Evolutionary conservation across 495 filamentous ascomycete genomes (phyloP), one percentile per base, ranked within the genome.

Genomic region (Hypoxylon fuscum): DNA sequence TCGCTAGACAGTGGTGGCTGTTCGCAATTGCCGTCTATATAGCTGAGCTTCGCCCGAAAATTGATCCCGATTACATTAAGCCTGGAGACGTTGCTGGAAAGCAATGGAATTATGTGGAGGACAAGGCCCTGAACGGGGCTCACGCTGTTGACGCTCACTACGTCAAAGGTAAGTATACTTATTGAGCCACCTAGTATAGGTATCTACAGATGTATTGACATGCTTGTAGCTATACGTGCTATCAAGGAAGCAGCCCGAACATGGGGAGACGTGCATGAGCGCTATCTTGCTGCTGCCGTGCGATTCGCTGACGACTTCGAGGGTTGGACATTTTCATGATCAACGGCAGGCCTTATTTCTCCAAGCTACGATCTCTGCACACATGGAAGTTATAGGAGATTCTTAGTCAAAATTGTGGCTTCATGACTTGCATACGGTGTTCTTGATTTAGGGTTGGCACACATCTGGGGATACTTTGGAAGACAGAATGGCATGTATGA

Each of bases 1-100:
- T 98, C 14, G 82, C 96, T 6, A 81, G 86, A 14, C 88, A 94
- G 68, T 96, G 96, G 90, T 97, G 91, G 93, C 75, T 98, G 3
- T 80, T 96, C 35, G 87, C 88, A 0, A 68, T 97, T 23, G 79
- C 87, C 0, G 84, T 92, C 1, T 98, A 96, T 60, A 85, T 95
- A 23, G 77, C 85, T 0, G 88, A 91, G 71, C 66, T 90, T 12
- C 80, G 93, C 11, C 93, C 91, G 1, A 77, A 83, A 47, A 84
- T 96, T 23, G 76, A 87, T 17, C 77, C 87, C 11, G 86, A 88
- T 50, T 71, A 81, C 11, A 84, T 96, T 43, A 74, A 72, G 14
- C 77, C 84, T 1, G 84, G 81, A 43, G 84, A 92, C 32, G 56
- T 87, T 5, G 74, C 81, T 18, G 85, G 83, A 0, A 85, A 85